These are phyloP conservation scores for Musa acuminata DNA, from an alignment of 176 grass and related monocot species.

Conservation along the genomic window DNA sequence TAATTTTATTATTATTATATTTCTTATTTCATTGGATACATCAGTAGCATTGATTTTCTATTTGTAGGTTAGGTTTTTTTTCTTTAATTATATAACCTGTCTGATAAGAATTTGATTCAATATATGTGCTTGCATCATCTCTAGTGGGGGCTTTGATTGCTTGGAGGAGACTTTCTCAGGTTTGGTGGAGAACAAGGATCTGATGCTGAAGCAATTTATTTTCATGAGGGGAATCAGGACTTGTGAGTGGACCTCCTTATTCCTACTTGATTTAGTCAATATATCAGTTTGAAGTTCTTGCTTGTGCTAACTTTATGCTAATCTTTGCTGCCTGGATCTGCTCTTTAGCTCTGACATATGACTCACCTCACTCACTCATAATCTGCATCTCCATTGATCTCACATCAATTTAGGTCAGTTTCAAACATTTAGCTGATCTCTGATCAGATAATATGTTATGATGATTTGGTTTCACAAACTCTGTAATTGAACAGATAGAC, in stretches of 20 bases:
- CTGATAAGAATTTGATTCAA: too few species aligned
- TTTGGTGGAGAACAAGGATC: background rate
- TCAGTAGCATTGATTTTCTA: too few species aligned
- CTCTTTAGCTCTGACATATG: background rate
- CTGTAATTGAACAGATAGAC: background rate
- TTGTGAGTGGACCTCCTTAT: background rate
- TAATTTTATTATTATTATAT: too few species aligned
- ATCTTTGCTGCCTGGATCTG: background rate
- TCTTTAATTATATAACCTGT: too few species aligned
- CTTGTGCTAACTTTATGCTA: background rate
- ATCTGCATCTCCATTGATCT: too few species aligned
- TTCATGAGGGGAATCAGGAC: background rate
- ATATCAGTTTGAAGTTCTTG: background rate
- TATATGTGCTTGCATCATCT: background rate
- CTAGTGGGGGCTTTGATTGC: background rate
- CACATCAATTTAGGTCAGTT: too few species aligned
- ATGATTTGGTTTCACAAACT: background rate
- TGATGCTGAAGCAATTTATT: constrained; percentile 1
- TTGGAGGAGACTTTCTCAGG: background rate
- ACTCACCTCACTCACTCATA: too few species aligned
- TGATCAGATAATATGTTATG: background rate
- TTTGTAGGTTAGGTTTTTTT: too few species aligned
- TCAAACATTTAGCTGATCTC: background rate
- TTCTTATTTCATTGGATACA: too few species aligned
- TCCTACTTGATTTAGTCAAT: background rate